These are phyloP conservation scores for Gymnopilus dilepis DNA, from an alignment of 768 basidiomycete genomes.

Conservation along the genomic window DNA sequence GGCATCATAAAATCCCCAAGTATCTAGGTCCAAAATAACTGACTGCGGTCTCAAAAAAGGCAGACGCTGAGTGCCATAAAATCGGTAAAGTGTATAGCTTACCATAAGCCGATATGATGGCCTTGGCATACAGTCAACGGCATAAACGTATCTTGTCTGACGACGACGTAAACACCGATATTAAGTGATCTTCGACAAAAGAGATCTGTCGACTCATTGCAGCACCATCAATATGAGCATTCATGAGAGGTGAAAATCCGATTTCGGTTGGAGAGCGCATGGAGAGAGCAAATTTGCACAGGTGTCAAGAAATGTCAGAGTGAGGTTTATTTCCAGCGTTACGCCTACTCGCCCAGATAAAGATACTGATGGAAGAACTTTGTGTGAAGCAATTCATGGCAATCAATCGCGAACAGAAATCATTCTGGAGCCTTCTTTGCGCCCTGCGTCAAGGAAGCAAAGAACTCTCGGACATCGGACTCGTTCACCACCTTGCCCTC, in stretches of 20 bases:
- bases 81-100: neutral
- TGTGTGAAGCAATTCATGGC: neutral
- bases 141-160: neutral
- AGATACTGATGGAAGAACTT: neutral
- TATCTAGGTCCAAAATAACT: neutral
- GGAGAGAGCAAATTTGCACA: neutral
- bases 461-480: constrained; percentile 71
- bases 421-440: constrained; percentile 31
- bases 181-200: neutral
- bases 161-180: neutral
- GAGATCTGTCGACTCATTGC: neutral
- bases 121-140: neutral
- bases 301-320: neutral
- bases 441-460: constrained; percentile 55
- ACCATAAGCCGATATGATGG: neutral
- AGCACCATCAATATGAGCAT: neutral
- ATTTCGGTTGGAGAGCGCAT: neutral
- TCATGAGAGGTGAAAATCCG: neutral
- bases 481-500: constrained; percentile 77
- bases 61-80: neutral
- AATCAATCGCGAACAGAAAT: neutral
- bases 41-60: neutral
- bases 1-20: neutral
- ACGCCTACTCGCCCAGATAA: neutral
- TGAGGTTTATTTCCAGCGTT: neutral